phyloP scores from a whole-genome alignment of 441 rosid species.

The Mallotus japonicus region DNA sequence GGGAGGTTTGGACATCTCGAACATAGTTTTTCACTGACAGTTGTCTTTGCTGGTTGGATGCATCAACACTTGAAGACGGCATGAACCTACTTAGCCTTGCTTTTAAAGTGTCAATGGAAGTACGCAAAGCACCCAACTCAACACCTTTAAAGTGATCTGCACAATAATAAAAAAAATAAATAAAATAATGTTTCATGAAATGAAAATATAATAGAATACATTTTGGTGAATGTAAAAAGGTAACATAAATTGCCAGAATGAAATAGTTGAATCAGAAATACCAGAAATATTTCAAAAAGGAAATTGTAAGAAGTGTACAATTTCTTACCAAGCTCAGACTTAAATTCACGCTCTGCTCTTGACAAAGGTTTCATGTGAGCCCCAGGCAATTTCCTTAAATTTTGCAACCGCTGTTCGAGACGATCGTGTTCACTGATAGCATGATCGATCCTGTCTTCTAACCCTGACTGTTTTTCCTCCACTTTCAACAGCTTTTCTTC shows the following conservation, averaged over 20 bases:
- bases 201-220: background rate
- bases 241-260: background rate
- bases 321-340: constrained; percentile 80
- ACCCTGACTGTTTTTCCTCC: constrained; percentile 59
- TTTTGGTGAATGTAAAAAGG: background rate
- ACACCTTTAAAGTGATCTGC: constrained; percentile 70
- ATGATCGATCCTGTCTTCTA: constrained; percentile 56
- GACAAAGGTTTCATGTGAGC: constrained; percentile 81
- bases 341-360: constrained; percentile 79
- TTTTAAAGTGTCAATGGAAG: constrained; percentile 62
- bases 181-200: background rate
- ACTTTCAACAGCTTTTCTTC: constrained; percentile 60
- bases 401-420: constrained; percentile 69
- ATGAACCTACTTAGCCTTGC: constrained; percentile 59
- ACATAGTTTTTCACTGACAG: constrained; percentile 32
- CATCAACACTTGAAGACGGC: constrained; percentile 39
- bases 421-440: constrained; percentile 45
- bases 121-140: constrained; percentile 71
- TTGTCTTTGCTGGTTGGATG: constrained; percentile 34
- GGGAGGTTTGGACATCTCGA: constrained; percentile 63
- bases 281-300: no score
- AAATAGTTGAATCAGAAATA: background rate
- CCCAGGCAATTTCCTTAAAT: constrained; percentile 68
- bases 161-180: constrained; percentile 16
- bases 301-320: background rate